Evolutionary conservation across 2,329 filamentous ascomycete genomes (phyloP), one percentile per base, ranked within the genome.

Genomic region (Thelonectria rubi): DNA sequence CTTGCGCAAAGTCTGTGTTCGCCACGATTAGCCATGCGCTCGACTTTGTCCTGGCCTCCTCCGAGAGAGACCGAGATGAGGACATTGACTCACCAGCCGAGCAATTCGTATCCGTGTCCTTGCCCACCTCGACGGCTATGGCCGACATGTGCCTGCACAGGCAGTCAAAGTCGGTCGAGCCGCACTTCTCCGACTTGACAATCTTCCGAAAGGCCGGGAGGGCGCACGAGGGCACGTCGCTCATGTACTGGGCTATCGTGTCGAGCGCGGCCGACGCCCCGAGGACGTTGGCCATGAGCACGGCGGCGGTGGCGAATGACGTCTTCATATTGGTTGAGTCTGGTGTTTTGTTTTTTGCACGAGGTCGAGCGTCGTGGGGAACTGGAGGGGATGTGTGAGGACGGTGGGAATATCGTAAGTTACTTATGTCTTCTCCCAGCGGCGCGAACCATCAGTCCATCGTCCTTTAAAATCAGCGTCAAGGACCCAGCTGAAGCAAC

Each of bases 111-210:
- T 39, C 42, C 8, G 45, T n/a, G 18, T 18, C 14, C n/a, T 30
- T 8, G 30, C 17, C 42, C 3, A 47, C 52, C 5, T 30, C 30
- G 14, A 39, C 6, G 10, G 40, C 52, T 18, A 55, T 47, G 6
- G 52, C 52, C 17, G 17, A 21, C 3, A 30, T 47, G n/a, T 55
- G 52, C 17, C 32, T 40, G 26, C 52, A 55, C 11, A 55, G 40
- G 12, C 52, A 55, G 7, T 47, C 52, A 6, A 55, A 37, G 26
- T 20, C 43, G 17, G 10, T 40, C 4, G 32, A 17, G 7, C 21
- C 32, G 52, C 52, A 55, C n/a, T 46, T 47, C 42, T 55, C 52
- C 10, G 52, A 55, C 24, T 55, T 15, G 34, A 14, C 34, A 42
- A 47, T 24, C 5, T 55, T 55, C 26, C 47, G 46, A 17, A 55